phyloP scores from a whole-genome alignment of 2,329 filamentous ascomycete species.

The Trichoderma sp. region DNA sequence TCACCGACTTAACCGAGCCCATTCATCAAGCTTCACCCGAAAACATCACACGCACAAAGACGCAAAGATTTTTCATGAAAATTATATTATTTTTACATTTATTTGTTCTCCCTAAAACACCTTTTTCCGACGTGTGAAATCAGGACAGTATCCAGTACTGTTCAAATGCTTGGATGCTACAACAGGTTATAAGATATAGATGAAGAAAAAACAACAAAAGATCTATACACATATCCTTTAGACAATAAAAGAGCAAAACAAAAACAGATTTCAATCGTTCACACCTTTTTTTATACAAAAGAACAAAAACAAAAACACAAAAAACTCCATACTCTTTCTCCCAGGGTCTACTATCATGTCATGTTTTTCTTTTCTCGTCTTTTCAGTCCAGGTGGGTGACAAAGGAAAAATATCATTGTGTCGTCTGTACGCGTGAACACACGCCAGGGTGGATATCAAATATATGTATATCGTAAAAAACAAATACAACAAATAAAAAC shows the following conservation, averaged over 20 bases:
- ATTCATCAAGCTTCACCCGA: neutral
- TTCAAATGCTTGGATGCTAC: neutral
- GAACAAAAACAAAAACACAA: neutral
- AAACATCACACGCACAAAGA: neutral
- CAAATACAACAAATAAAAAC: neutral
- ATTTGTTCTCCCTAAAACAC: neutral
- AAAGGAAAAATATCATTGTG: neutral
- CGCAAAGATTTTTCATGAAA: neutral
- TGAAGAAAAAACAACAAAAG: neutral
- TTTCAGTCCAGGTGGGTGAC: neutral
- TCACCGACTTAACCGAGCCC: neutral
- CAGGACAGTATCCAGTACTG: neutral
- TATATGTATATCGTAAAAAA: neutral
- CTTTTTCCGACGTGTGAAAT: neutral
- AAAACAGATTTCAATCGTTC: neutral
- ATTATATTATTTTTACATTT: conserved; percentile 8
- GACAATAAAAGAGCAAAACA: neutral
- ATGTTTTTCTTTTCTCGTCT: conserved; percentile 3
- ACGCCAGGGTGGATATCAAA: conserved; percentile 4
- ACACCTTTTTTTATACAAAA: conserved; percentile 8
- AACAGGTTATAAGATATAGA: neutral
- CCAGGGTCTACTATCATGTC: conserved; percentile 9
- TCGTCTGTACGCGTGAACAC: conserved; percentile 8
- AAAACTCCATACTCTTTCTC: conserved; percentile 1
- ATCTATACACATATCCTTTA: neutral